These are phyloP conservation scores for Dorcoceras hygrometricum DNA, from an alignment of 257 asterid species.

Conservation along the genomic window DNA sequence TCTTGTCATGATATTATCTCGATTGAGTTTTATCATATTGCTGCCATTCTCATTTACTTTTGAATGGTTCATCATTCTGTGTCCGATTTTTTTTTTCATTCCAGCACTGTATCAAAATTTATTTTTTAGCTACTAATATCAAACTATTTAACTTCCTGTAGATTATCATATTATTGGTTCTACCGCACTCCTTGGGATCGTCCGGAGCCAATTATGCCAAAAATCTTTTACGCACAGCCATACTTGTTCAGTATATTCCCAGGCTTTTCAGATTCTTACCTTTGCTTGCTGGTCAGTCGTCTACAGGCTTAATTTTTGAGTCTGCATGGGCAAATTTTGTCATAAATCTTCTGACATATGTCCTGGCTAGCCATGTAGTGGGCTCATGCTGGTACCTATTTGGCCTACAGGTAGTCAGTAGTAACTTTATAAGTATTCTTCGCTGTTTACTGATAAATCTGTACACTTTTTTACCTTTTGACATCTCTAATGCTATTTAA, in stretches of 20 bases:
- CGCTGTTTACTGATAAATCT: neutral
- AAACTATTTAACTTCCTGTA: conserved; percentile 30
- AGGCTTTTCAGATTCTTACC: conserved; percentile 73
- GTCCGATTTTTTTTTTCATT: conserved; percentile 1
- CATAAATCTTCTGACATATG: conserved; percentile 64
- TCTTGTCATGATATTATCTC: neutral
- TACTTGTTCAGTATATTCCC: conserved; percentile 70
- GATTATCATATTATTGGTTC: conserved; percentile 58
- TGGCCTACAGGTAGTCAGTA: conserved; percentile 59
- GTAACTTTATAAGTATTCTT: conserved; percentile 11
- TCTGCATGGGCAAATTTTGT: conserved; percentile 84
- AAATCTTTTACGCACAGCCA: conserved; percentile 57
- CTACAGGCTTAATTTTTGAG: conserved; percentile 77
- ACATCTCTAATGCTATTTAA: neutral
- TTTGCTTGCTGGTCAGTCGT: conserved; percentile 68
- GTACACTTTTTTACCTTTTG: neutral
- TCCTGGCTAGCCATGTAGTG: conserved; percentile 80
- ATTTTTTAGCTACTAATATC: conserved; percentile 17
- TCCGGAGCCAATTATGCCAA: conserved; percentile 63
- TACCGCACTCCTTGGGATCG: conserved; percentile 45
- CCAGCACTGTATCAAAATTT: neutral
- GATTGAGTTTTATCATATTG: neutral
- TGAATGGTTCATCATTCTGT: neutral
- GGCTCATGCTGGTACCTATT: conserved; percentile 96
- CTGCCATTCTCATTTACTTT: conserved; percentile 3